Evolutionary conservation across 2,329 filamentous ascomycete genomes (phyloP).

Genomic region (Diplocarpon rosae): DNA sequence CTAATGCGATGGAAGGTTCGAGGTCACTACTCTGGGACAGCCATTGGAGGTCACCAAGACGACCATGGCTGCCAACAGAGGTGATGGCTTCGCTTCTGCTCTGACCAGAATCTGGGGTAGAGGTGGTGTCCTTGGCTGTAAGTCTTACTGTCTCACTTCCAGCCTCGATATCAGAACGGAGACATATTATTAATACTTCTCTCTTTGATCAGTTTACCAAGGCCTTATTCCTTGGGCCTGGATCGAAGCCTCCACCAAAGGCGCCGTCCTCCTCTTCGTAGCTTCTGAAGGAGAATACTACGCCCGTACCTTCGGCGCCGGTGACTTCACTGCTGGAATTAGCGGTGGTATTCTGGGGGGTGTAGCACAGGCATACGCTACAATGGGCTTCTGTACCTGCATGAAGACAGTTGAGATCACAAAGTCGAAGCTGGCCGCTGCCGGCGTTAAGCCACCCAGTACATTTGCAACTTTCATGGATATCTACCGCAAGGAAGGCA

Average conservation of each 20-base stretch:
- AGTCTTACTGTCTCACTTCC: constrained; percentile 31
- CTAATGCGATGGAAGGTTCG: constrained; percentile 20
- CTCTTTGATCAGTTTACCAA: constrained; percentile 69
- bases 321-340: constrained; percentile 83
- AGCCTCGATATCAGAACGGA: neutral
- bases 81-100: constrained; percentile 73
- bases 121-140: constrained; percentile 89
- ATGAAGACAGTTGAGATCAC: constrained; percentile 99
- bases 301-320: constrained; percentile 71
- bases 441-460: constrained; percentile 74
- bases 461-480: constrained; percentile 94
- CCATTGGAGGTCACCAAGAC: constrained; percentile 99
- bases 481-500: constrained; percentile 91
- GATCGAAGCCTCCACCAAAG: constrained; percentile 99
- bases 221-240: constrained; percentile 99
- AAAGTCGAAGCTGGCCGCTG: constrained; percentile 83
- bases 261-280: constrained; percentile 96
- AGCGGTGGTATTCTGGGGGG: constrained; percentile 84
- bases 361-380: constrained; percentile 95
- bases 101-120: constrained; percentile 84
- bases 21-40: constrained; percentile 52
- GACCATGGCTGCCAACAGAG: constrained; percentile 95
- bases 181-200: constrained; percentile 9
- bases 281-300: constrained; percentile 97
- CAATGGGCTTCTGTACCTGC: constrained; percentile 99